Base-by-base conservation (phyloP, 306 rosid genomes). In the Sesbania bispinosa region DNA sequence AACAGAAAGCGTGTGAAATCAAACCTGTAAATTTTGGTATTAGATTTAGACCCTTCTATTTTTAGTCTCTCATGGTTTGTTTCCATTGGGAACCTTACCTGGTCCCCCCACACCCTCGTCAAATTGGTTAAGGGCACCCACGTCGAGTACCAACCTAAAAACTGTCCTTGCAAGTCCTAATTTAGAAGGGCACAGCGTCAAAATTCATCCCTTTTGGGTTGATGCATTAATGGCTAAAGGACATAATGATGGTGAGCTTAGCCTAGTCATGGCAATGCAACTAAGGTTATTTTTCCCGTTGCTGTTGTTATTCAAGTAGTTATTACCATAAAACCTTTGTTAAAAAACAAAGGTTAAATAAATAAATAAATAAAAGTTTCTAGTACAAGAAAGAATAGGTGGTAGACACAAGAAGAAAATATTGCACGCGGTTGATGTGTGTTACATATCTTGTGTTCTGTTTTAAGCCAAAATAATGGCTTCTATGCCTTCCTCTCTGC, bases 141-240 rank as follows among this genome's bases (percentile, higher is more conserved):
- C 51, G 23, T 51, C 41, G 29, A 73, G 63, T 48, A 29, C 32
- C 59, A 65, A n/a, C 68, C 75, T 38, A 16, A 55, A 30, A 63
- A 26, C 52, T 64, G 83, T 57, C 76, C 41, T 59, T 27, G 10
- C 3, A 3, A 32, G n/a, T 7, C 53, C 75, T 63, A 24, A 41
- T 42, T 50, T 53, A 41, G 72, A 14, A 47, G 6, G 2, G 2
- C 36, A 39, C 46, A 2, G 4, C 54, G 11, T 54, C 7, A 20
- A 23, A 6, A 3, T 58, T 55, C 53, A 16, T 47, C 48, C 74
- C 69, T 59, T 3, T 47, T 10, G 6, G 3, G 4, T 18, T 30
- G 16, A 30, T 53, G 63, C 50, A 58, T 57, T 74, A 63, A 82
- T 80, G 77, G 23, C 30, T 43, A 4, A 47, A 77, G 84, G 81